Evolutionary conservation across 257 asterid genomes (phyloP).

Genomic region (Solanum gracilifrons): DNA sequence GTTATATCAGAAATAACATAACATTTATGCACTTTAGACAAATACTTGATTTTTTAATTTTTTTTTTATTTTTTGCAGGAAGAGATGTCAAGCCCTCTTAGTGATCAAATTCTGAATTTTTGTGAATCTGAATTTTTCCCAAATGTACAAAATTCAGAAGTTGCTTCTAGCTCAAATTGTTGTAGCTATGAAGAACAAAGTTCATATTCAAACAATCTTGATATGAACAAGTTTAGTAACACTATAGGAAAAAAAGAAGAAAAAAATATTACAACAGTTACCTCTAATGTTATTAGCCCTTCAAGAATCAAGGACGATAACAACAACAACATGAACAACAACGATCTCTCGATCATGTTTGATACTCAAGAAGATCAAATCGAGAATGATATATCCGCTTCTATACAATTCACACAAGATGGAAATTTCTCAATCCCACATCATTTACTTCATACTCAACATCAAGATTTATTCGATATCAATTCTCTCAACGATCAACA

Average conservation of each 20-base stretch:
- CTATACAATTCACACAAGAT: conserved; percentile 57
- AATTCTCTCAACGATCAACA: conserved; percentile 25
- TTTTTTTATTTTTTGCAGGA: conserved; percentile 27
- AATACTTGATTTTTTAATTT: neutral
- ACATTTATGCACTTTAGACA: neutral
- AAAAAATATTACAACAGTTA: neutral
- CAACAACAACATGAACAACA: conserved; percentile 1
- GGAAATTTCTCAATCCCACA: conserved; percentile 35
- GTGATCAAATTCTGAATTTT: conserved; percentile 58
- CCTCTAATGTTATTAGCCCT: neutral
- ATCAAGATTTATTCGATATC: neutral
- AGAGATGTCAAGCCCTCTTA: conserved; percentile 62
- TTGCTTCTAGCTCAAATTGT: conserved; percentile 67
- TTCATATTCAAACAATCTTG: conserved; percentile 37
- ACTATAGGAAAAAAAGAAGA: neutral
- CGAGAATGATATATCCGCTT: conserved; percentile 67
- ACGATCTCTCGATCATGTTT: conserved; percentile 26
- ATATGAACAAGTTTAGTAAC: conserved; percentile 20
- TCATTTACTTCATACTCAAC: neutral
- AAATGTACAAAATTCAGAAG: conserved; percentile 61
- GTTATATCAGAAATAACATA: neutral
- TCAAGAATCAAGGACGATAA: neutral
- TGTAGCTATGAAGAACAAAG: conserved; percentile 31
- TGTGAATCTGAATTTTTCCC: conserved; percentile 61
- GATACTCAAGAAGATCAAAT: conserved; percentile 32